Evolutionary conservation across 1,139 yeast species (phyloP).

Genomic region (Blastobotrys arbuscula): DNA sequence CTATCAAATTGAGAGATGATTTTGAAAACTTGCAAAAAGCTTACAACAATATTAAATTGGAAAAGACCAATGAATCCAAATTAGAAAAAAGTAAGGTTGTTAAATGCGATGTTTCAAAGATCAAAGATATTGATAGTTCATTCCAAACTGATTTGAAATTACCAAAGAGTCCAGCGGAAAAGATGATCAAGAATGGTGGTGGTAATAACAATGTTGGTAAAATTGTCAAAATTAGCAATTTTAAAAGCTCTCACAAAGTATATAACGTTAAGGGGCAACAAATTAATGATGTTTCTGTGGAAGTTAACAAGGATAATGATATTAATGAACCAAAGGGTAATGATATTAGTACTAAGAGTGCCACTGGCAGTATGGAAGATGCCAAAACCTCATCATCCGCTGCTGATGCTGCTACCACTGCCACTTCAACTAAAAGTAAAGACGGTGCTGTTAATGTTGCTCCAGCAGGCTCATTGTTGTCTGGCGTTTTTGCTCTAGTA

Average conservation of each 20-base stretch:
- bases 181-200: slow-evolving; percentile 47
- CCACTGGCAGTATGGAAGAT: slow-evolving; percentile 11
- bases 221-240: slow-evolving; percentile 38
- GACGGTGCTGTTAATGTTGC: slow-evolving; percentile 18
- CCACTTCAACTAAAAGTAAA: slow-evolving; percentile 15
- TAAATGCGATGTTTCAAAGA: slow-evolving; percentile 31
- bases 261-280: slow-evolving; percentile 48
- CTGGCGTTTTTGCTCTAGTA: slow-evolving; percentile 7
- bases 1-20: slow-evolving; percentile 47
- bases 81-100: slow-evolving; percentile 30
- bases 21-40: slow-evolving; percentile 51
- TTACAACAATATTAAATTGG: slow-evolving; percentile 40
- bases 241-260: slow-evolving; percentile 41
- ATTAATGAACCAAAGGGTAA: slow-evolving; percentile 26
- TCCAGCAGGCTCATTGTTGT: slow-evolving; percentile 17
- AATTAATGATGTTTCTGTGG: slow-evolving; percentile 41
- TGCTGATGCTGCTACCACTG: slow-evolving; percentile 12
- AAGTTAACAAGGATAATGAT: slow-evolving; percentile 23
- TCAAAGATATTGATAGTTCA: slow-evolving; percentile 33
- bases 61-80: slow-evolving; percentile 32
- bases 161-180: slow-evolving; percentile 39
- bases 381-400: slow-evolving; percentile 13
- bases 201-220: slow-evolving; percentile 46
- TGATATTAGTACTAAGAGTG: slow-evolving; percentile 15
- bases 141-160: slow-evolving; percentile 38